Evolutionary conservation across 1,139 yeast genomes (phyloP).

Genomic region (Diutina catenulata): DNA sequence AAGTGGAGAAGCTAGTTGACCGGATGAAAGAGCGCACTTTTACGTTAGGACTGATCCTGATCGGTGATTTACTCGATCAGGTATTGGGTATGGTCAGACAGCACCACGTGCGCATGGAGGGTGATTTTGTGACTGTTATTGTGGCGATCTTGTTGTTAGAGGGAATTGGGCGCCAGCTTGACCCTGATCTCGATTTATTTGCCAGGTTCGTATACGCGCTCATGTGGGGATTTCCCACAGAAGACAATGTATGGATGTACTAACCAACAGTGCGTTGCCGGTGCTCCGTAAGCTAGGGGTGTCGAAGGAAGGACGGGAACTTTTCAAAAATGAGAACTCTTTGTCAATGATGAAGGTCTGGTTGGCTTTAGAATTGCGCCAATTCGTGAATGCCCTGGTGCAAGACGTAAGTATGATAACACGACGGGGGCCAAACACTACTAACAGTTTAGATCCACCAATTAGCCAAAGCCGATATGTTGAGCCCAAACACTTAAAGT

Average conservation of each 20-base stretch:
- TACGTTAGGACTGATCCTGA: conserved; percentile 82
- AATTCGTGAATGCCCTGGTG: conserved; percentile 74
- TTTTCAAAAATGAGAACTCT: conserved; percentile 47
- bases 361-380: conserved; percentile 83
- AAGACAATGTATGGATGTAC: conserved; percentile 14
- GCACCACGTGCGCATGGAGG: conserved; percentile 97
- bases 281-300: conserved; percentile 76
- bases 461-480: conserved; percentile 38
- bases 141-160: conserved; percentile 83
- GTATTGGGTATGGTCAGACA: conserved; percentile 82
- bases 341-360: conserved; percentile 81
- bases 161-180: conserved; percentile 90
- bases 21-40: conserved; percentile 80
- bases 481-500: conserved; percentile 31
- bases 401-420: conserved; percentile 47
- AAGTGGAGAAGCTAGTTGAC: conserved; percentile 73
- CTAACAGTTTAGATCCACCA: conserved; percentile 30
- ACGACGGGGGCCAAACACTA: conserved; percentile 8
- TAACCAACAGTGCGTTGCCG: conserved; percentile 64
- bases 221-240: conserved; percentile 46
- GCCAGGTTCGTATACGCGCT: conserved; percentile 80
- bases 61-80: conserved; percentile 81
- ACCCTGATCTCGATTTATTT: conserved; percentile 85
- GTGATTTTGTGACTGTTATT: conserved; percentile 88
- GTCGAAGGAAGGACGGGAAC: conserved; percentile 50